Percentiles rank a stretch among this genome's conserved stretches.
Conservation (phyloP, 2,329 filamentous ascomycete genomes). For the Mycogone perniciosa region DNA sequence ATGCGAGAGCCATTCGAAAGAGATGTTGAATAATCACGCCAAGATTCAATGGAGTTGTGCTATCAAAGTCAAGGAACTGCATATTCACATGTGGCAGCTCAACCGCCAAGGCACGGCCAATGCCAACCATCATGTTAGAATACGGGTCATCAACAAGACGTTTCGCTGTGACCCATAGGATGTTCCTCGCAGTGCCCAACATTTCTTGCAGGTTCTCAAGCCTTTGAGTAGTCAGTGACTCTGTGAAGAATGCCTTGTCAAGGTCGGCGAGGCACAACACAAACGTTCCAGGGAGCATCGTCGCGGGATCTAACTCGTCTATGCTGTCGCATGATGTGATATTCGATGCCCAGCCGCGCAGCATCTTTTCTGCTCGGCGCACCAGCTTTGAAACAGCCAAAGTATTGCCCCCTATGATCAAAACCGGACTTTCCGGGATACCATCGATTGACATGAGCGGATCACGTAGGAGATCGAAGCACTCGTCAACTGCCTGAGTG, state of each 20-base stretch:
- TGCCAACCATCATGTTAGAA: constrained; percentile 1
- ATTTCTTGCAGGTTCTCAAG: neutral
- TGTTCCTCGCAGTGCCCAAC: neutral
- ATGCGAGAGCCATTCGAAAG: neutral
- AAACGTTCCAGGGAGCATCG: neutral
- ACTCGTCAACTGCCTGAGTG: neutral
- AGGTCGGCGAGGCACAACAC: constrained; percentile 1
- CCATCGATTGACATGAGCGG: neutral
- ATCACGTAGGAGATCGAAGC: neutral
- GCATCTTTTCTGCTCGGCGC: neutral
- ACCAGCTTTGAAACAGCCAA: neutral
- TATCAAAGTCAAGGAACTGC: constrained; percentile 4
- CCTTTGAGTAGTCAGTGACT: neutral
- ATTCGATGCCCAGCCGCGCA: neutral
- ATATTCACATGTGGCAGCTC: neutral
- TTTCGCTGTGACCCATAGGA: constrained; percentile 1
- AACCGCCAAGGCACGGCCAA: neutral
- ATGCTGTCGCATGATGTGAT: neutral
- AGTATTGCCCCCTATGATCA: constrained; percentile 1
- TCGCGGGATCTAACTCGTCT: neutral
- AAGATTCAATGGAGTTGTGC: neutral
- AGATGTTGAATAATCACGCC: neutral
- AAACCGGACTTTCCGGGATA: neutral
- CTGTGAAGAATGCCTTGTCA: neutral
- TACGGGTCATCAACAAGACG: neutral